Base-by-base conservation (phyloP, 2,329 filamentous ascomycete species). In the Curvularia eragrostidis region DNA sequence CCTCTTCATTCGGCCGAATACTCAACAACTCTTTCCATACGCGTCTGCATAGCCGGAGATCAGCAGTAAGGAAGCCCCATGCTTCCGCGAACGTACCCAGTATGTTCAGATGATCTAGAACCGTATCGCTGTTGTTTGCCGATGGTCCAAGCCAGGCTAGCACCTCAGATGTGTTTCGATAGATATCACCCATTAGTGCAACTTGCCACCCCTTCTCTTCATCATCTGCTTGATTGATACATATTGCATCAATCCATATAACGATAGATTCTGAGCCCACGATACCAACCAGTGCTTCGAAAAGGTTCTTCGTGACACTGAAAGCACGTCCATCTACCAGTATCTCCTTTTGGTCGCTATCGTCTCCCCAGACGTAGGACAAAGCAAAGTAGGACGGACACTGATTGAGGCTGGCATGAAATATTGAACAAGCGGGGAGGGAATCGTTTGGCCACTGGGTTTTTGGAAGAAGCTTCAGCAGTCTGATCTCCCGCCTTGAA, bases 161-260 rank as follows among this genome's bases (percentile, higher is more conserved):
- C 2, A 59, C 56, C 3, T 47, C 15, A 24, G 12, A 21, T 3
- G 60, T 58, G 4, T 34, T 13, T 15, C 36, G 42, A 47, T 61
- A 66, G 4, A 66, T 59, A 2, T 57, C 26, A 2, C 30, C 43
- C 64, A 66, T 65, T 1, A 66, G 19, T 2, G 39, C 55, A n/a
- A 66, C 58, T 15, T 66, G 64, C 18, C 41, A 38, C 7, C 39
- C 51, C 12, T 61, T 61, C 41, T 65, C 64, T 39, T 59, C 24
- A 9, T 53, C 13, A 9, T 53, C 13, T 2, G 12, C n/a, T 5
- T 52, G 49, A 21, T 52, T 43, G 26, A 52, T 52, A 19, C 49
- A 52, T 18, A 52, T 47, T 1, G 51, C 51, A 26, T 53, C 42
- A 4, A 53, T 30, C 51, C 42, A 53, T 34, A 34, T 49, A 26